Conservation (phyloP, 2,329 filamentous ascomycete species). For the Xylariales sp. region DNA sequence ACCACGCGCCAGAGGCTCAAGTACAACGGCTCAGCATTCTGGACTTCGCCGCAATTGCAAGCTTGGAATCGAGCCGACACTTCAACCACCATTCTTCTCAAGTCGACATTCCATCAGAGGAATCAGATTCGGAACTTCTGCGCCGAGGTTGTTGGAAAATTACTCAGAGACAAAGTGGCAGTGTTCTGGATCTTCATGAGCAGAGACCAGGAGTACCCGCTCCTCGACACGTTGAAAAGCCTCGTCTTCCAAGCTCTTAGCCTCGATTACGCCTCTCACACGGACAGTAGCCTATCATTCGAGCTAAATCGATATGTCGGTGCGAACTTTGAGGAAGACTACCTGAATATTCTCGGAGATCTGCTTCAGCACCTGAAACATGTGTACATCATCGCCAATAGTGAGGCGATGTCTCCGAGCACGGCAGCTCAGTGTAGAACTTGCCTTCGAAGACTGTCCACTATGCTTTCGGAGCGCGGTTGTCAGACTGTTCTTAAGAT, state of each 20-base stretch:
- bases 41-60: conserved; percentile 14
- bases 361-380: conserved; percentile 19
- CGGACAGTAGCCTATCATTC: conserved; percentile 10
- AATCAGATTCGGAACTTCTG: conserved; percentile 21
- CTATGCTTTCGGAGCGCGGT: conserved; percentile 4
- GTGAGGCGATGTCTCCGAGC: conserved; percentile 19
- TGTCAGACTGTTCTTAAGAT: conserved; percentile 26
- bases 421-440: conserved; percentile 19
- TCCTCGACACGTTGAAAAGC: conserved; percentile 24
- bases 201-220: conserved; percentile 23
- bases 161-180: conserved; percentile 16
- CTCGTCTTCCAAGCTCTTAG: conserved; percentile 22
- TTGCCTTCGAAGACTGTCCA: conserved; percentile 4
- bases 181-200: conserved; percentile 30
- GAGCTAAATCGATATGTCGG: conserved; percentile 2
- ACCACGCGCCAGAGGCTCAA: conserved; percentile 5
- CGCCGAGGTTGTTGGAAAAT: conserved; percentile 9
- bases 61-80: conserved; percentile 16
- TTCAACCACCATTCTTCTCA: conserved; percentile 19
- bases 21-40: conserved; percentile 16
- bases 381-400: conserved; percentile 29
- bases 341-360: conserved; percentile 28
- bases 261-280: conserved; percentile 14
- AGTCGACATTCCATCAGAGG: conserved; percentile 18
- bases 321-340: conserved; percentile 23